Evolutionary conservation across 164 flowering plant species (phyloP), one percentile per base, ranked within the genome.

Genomic region (Pachysandra terminalis): DNA sequence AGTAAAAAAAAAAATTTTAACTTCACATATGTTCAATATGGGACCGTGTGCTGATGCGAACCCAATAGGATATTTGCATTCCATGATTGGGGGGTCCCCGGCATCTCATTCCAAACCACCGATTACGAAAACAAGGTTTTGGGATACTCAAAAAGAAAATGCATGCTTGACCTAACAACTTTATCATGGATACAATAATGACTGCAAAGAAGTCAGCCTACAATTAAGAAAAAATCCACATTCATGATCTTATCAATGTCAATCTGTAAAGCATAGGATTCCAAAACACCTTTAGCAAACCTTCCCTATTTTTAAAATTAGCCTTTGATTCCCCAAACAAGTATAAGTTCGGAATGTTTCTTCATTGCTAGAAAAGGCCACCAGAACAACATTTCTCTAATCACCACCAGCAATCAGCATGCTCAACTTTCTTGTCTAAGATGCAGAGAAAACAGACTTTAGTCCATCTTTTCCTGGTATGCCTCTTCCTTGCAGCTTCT

Each of bases 121-220:
- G 21, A 58, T 22, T 22, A 13, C 17, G 25, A 56, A 66, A 71
- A 63, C 63, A 67, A 19, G 57, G 40, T 13, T n/a, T 69, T 22
- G 66, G 64, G 37, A 76, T 70, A 78, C 73, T 67, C 58, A 71
- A 41, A n/a, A 59, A 57, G 60, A 71, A 64, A 69, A 72, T 70
- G 55, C 59, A 75, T 68, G 75, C 61, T 66, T 66, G 71, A 61
- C 37, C 57, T 55, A 52, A n/a, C n/a, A n/a, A 56, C 54, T 68
- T 66, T 68, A 84, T 78, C 66, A 77, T 78, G 77, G 71, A 69
- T 23, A 75, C 65, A 78, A 83, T 82, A 68, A 84, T 84, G 51
- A 58, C 74, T 12, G 55, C 0, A 58, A 73, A 81, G 86, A 87
- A 87, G 88, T 83, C 87, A 85, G 79, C 70, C 61, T 69, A 76